Percentiles rank a stretch among this genome's conserved stretches.
These are phyloP conservation scores for Aspergillus pseudoterreus DNA, from an alignment of 2,329 filamentous ascomycete species.

Conservation along the genomic window DNA sequence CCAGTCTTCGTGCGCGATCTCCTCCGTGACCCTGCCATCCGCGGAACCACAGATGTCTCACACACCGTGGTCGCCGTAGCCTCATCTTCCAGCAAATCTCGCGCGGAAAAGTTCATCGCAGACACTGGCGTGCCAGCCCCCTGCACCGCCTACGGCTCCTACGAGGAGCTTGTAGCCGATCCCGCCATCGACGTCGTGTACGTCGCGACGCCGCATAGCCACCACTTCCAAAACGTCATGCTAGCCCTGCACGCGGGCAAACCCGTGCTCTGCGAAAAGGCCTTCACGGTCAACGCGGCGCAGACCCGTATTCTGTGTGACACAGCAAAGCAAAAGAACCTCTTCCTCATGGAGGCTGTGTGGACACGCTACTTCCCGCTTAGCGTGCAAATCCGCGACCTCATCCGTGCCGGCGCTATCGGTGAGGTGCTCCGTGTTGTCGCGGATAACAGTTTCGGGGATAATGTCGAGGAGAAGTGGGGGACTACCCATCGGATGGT, in stretches of 20 bases:
- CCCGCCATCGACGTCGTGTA: slow-evolving; percentile 80
- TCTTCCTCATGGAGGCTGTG: slow-evolving; percentile 82
- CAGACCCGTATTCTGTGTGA: slow-evolving; percentile 71
- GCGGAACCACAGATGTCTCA: slow-evolving; percentile 67
- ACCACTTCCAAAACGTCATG: slow-evolving; percentile 89
- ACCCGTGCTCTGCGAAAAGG: slow-evolving; percentile 87
- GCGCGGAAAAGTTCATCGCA: slow-evolving; percentile 69
- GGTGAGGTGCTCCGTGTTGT: slow-evolving; percentile 56
- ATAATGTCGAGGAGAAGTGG: slow-evolving; percentile 58
- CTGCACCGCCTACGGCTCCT: slow-evolving; percentile 73
- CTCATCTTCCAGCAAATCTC: slow-evolving; percentile 68
- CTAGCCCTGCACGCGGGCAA: slow-evolving; percentile 80
- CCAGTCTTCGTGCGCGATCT: slow-evolving; percentile 71
- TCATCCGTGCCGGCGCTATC: slow-evolving; percentile 58
- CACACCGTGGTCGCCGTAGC: slow-evolving; percentile 78
- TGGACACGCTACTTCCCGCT: slow-evolving; percentile 89
- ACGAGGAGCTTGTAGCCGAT: slow-evolving; percentile 75
- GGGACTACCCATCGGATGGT: slow-evolving; percentile 71
- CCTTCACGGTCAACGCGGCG: slow-evolving; percentile 77
- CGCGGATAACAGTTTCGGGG: slow-evolving; percentile 61
- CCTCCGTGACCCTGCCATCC: slow-evolving; percentile 66
- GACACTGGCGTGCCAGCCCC: slow-evolving; percentile 65
- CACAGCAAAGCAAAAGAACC: slow-evolving; percentile 66
- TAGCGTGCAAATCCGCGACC: slow-evolving; percentile 61
- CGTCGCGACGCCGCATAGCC: slow-evolving; percentile 84